Base-by-base conservation (phyloP, 1,139 yeast species). In the Candida dubliniensis region DNA sequence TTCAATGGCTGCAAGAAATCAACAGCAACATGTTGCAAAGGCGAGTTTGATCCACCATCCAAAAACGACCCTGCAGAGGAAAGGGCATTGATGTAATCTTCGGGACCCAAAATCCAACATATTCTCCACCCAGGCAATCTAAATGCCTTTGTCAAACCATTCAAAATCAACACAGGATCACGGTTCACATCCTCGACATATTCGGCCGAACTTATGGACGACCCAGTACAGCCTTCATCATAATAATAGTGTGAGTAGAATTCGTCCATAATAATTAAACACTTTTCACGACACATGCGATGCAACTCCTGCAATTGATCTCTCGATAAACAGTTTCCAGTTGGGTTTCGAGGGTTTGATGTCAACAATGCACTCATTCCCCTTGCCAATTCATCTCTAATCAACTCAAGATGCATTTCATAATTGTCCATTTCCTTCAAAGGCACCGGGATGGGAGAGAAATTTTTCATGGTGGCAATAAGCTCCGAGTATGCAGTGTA, bases 401-500 rank as follows among this genome's bases (percentile, higher is more conserved):
- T 74, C 49, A 77, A 73, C 46, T 79, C 77, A 53, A 81, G 65
- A 55, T 81, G 85, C 36, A 81, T 73, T 47, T 77, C 79, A 61
- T 81, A 81, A 53, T 80, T 76, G 58, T 81, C 87, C 15, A 74
- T 67, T 53, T 81, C 85, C 49, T 72, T 76, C 53, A 81, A 67
- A 1, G 87, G 87, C 9, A 81, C 86, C 1, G 87, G 87, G 45
- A 81, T 80, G 7, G 87, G 86, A 1, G 84, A 77, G 58, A 81
- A 81, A 60, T 81, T 81, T 66, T 81, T 81, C 66, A 81, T 81
- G 43, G 81, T 69, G 11, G 85, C 78, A 55, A 81, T 67, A 86
- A 81, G 81, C 60, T 81, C 87, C n/a, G 87, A 84, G 56, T 81
- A 81, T 3, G 87, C 87, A 24, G 87, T 81, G 57, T 82, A 81